These are phyloP conservation scores for Pezicula neosporulosa DNA, from an alignment of 2,329 filamentous ascomycete species.

Conservation along the genomic window DNA sequence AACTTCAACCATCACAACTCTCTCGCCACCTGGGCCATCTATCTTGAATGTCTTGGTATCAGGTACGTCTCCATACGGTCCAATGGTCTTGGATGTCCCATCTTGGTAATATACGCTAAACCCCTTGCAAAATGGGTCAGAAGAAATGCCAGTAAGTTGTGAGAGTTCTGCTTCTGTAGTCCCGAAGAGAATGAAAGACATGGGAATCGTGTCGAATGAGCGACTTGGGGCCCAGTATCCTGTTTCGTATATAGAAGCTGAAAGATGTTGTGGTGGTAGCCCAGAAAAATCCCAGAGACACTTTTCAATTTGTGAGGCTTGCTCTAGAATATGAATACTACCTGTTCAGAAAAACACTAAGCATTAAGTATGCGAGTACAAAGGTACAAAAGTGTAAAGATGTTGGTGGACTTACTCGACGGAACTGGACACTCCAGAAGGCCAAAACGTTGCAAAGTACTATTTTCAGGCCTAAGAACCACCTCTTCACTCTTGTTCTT, in stretches of 20 bases:
- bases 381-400: no score
- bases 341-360: not conserved
- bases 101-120: constrained; percentile 6
- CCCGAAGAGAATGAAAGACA: constrained; percentile 6
- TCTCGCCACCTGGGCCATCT: constrained; percentile 9
- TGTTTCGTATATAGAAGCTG: constrained; percentile 5
- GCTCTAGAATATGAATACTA: constrained; percentile 1
- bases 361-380: not conserved
- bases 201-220: constrained; percentile 8
- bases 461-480: constrained; percentile 3
- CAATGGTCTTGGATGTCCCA: constrained; percentile 1
- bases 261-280: constrained; percentile 3
- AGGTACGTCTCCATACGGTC: not conserved
- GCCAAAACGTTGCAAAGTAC: constrained; percentile 10
- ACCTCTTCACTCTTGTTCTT: not conserved
- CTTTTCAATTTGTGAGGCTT: not conserved
- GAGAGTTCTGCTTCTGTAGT: not conserved
- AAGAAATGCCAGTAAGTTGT: constrained; percentile 6
- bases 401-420: not conserved
- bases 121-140: constrained; percentile 1
- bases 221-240: constrained; percentile 11
- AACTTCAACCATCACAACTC: constrained; percentile 8
- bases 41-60: constrained; percentile 7
- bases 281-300: constrained; percentile 6
- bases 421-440: constrained; percentile 8